Evolutionary conservation across 2,329 filamentous ascomycete species (phyloP).

Genomic region (Phoma sp.): DNA sequence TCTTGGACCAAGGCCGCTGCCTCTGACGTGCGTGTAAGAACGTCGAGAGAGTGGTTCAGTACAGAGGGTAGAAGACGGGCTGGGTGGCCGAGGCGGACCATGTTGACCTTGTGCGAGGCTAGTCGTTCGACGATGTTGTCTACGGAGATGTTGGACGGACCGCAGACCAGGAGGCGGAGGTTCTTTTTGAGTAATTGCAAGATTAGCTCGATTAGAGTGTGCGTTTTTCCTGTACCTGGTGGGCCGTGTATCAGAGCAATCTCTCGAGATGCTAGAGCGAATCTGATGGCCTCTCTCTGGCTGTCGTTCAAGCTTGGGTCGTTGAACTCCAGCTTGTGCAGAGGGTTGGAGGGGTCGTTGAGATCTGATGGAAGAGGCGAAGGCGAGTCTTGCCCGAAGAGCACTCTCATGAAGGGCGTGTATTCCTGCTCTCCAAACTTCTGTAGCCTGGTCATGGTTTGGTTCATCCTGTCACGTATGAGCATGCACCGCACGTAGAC

Average conservation of each 20-base stretch:
- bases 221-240: constrained; percentile 95
- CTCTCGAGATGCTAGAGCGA: constrained; percentile 81
- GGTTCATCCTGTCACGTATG: constrained; percentile 60
- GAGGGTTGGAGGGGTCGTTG: constrained; percentile 46
- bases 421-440: constrained; percentile 63
- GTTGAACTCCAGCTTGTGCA: constrained; percentile 58
- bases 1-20: constrained; percentile 89
- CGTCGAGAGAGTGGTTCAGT: constrained; percentile 86
- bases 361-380: constrained; percentile 57
- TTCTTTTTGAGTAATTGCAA: constrained; percentile 81
- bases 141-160: constrained; percentile 94
- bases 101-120: constrained; percentile 80
- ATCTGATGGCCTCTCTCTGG: constrained; percentile 71
- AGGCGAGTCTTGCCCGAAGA: constrained; percentile 65
- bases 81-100: constrained; percentile 90
- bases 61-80: constrained; percentile 89
- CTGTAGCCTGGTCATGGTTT: constrained; percentile 66
- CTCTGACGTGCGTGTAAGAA: constrained; percentile 88
- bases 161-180: constrained; percentile 86
- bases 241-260: constrained; percentile 93
- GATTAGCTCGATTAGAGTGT: constrained; percentile 94
- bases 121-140: constrained; percentile 98
- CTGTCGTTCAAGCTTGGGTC: constrained; percentile 66
- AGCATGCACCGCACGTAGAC: constrained; percentile 11
- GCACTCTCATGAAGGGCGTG: constrained; percentile 64